Percentiles rank a stretch among this genome's conserved stretches.
These are phyloP conservation scores for Paramecium bursaria DNA, from an alignment of 73 alveolate species.

Conservation along the genomic window DNA sequence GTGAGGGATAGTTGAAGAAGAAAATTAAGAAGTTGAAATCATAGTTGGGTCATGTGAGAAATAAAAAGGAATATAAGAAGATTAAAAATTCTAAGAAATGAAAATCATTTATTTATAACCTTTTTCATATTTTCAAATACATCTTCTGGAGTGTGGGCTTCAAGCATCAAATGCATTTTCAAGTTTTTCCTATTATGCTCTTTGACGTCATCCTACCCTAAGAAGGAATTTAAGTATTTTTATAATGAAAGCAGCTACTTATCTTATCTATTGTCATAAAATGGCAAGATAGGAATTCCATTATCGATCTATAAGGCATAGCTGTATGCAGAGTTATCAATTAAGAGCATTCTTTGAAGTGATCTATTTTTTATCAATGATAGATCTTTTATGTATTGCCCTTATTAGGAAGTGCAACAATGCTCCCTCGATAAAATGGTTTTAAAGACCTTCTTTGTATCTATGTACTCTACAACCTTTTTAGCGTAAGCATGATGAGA, in stretches of 20 bases:
- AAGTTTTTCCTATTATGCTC: slow-evolving; percentile 21
- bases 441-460: slow-evolving; percentile 73
- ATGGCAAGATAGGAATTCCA: slow-evolving; percentile 92
- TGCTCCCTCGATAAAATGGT: slow-evolving; percentile 73
- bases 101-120: neutral
- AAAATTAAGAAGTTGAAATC: no score
- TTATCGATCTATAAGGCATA: slow-evolving; percentile 82
- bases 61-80: no score
- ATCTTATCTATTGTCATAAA: slow-evolving; percentile 86
- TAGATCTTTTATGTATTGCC: slow-evolving; percentile 74
- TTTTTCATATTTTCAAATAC: neutral
- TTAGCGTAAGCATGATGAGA: slow-evolving; percentile 75
- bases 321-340: slow-evolving; percentile 88
- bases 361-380: slow-evolving; percentile 69
- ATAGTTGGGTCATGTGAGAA: no score
- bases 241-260: slow-evolving; percentile 66
- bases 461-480: slow-evolving; percentile 72
- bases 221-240: slow-evolving; percentile 49
- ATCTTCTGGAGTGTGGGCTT: neutral
- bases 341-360: slow-evolving; percentile 77
- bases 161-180: neutral
- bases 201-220: slow-evolving; percentile 43
- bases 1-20: no score
- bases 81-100: no score
- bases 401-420: slow-evolving; percentile 73